These are phyloP conservation scores for Cucurbita maxima DNA, from an alignment of 306 rosid genomes.

Conservation along the genomic window DNA sequence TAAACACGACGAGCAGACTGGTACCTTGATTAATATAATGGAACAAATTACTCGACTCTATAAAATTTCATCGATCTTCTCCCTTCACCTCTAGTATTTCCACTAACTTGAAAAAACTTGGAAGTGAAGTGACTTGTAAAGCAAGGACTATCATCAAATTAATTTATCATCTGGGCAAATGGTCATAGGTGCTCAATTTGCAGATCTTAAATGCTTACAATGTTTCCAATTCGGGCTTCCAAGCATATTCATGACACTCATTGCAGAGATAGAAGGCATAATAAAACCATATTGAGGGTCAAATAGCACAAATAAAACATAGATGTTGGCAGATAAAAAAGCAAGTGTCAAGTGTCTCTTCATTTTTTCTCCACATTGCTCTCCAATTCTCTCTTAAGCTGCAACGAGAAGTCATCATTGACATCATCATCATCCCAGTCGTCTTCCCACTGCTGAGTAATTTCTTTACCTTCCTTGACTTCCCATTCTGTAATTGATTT, in stretches of 20 bases:
- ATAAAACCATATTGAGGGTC: neutral
- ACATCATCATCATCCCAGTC: conserved; percentile 96
- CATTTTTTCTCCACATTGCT: conserved; percentile 33
- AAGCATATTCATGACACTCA: neutral
- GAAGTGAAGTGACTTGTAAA: neutral
- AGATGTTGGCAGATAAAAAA: neutral
- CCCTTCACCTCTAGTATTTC: no score
- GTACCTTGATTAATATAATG: no score
- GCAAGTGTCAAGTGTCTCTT: neutral
- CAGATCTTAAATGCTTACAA: neutral
- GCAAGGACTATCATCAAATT: neutral
- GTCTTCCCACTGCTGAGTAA: conserved; percentile 82
- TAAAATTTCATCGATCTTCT: no score
- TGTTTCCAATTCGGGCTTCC: neutral
- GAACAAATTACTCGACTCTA: neutral
- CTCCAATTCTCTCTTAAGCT: conserved; percentile 71
- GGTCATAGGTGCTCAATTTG: neutral
- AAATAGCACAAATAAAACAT: neutral
- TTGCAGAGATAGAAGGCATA: neutral
- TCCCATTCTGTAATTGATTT: conserved; percentile 44
- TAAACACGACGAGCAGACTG: neutral
- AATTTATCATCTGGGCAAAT: neutral
- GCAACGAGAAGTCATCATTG: conserved; percentile 79
- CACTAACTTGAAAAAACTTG: neutral
- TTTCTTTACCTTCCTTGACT: conserved; percentile 55